Conservation (phyloP, 805 yeast genomes). For the Candida nanaspora region DNA sequence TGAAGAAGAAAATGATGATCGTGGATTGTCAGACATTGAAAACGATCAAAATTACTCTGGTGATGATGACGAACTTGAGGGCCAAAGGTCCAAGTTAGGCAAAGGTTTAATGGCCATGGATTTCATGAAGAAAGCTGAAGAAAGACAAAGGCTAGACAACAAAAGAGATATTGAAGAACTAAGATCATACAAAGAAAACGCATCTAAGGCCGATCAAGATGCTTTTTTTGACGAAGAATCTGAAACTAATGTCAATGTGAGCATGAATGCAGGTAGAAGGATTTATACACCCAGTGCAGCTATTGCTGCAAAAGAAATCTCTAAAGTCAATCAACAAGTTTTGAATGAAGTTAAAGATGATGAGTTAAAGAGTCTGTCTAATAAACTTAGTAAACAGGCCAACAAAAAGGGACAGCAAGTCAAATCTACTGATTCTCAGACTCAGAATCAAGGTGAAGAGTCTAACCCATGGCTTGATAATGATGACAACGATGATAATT, state of each 20-base stretch:
- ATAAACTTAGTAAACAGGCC: slow-evolving; percentile 25
- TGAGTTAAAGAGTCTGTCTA: slow-evolving; percentile 37
- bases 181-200: slow-evolving; percentile 39
- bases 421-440: background rate
- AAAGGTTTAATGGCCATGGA: slow-evolving; percentile 94
- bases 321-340: slow-evolving; percentile 28
- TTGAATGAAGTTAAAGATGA: slow-evolving; percentile 44
- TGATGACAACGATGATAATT: slow-evolving; percentile 18
- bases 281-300: slow-evolving; percentile 61
- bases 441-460: slow-evolving; percentile 15
- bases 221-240: slow-evolving; percentile 25
- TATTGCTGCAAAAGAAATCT: slow-evolving; percentile 28
- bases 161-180: slow-evolving; percentile 43
- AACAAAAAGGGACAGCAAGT: slow-evolving; percentile 5
- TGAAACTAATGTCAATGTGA: slow-evolving; percentile 38
- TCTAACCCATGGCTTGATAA: slow-evolving; percentile 46
- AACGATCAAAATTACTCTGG: slow-evolving; percentile 38
- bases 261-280: slow-evolving; percentile 71
- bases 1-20: slow-evolving; percentile 32
- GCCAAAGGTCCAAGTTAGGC: slow-evolving; percentile 42
- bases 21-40: slow-evolving; percentile 45
- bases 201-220: slow-evolving; percentile 32
- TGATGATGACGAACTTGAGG: slow-evolving; percentile 29
- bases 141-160: slow-evolving; percentile 55
- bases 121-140: slow-evolving; percentile 88